Evolutionary conservation across 2,329 filamentous ascomycete species (phyloP).

Genomic region (Huntiella moniliformis): DNA sequence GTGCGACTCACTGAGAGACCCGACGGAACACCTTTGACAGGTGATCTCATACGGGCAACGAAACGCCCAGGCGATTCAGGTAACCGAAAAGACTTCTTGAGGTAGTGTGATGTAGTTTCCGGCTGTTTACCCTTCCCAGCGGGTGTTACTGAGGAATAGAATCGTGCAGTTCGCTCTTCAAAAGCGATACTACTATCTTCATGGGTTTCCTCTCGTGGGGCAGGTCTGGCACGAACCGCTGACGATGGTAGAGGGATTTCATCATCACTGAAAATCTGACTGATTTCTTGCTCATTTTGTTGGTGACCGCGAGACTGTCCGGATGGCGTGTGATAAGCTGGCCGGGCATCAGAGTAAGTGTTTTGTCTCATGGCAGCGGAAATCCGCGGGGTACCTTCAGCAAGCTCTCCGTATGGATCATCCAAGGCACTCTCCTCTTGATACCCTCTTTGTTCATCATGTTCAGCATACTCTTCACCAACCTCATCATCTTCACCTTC

Average conservation of each 20-base stretch:
- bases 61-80: constrained; percentile 64
- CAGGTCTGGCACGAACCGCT: constrained; percentile 11
- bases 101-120: constrained; percentile 71
- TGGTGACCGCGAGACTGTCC: no score
- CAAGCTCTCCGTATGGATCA: constrained; percentile 32
- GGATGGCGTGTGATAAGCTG: no score
- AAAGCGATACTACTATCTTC: constrained; percentile 29
- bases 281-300: constrained; percentile 15
- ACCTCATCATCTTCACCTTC: no score
- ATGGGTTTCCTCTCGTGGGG: constrained; percentile 18
- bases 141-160: constrained; percentile 32
- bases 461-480: neutral
- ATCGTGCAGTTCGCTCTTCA: constrained; percentile 32
- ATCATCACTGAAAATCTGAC: constrained; percentile 19
- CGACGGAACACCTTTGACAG: constrained; percentile 1
- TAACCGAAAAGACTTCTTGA: constrained; percentile 88
- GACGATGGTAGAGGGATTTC: constrained; percentile 16
- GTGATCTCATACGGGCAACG: constrained; percentile 22
- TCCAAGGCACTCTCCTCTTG: constrained; percentile 49
- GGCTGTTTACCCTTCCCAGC: constrained; percentile 38
- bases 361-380: constrained; percentile 17
- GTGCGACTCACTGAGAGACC: no score
- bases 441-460: neutral
- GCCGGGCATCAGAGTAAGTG: constrained; percentile 16
- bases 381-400: constrained; percentile 46